A percentile compares a stretch with the other conserved stretches of the same genome.
Conservation (phyloP, 2,329 filamentous ascomycete genomes). For the Cercospora sp. region DNA sequence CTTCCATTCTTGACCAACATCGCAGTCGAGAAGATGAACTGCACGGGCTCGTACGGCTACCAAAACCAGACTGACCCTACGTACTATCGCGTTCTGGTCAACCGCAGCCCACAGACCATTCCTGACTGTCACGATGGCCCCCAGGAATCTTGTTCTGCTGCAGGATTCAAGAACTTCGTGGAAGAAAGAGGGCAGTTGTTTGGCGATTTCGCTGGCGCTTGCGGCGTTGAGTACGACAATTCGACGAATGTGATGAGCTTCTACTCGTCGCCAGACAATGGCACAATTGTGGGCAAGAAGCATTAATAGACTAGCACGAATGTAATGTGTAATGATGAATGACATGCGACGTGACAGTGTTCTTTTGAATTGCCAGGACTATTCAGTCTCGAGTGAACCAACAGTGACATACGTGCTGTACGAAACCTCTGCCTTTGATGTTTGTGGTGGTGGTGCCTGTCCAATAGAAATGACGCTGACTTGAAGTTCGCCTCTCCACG, state of each 20-base stretch:
- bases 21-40: constrained; percentile 65
- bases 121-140: constrained; percentile 53
- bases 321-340: constrained; percentile 16
- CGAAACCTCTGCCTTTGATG: neutral
- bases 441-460: neutral
- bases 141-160: constrained; percentile 51
- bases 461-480: constrained; percentile 8
- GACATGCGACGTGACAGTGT: neutral
- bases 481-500: constrained; percentile 14
- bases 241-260: constrained; percentile 43
- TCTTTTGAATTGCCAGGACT: neutral
- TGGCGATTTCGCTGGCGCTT: constrained; percentile 47
- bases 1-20: constrained; percentile 67
- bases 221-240: constrained; percentile 46
- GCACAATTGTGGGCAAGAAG: constrained; percentile 28
- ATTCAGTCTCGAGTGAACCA: neutral
- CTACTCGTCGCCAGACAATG: constrained; percentile 29
- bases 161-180: constrained; percentile 48
- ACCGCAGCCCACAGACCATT: constrained; percentile 52
- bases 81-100: constrained; percentile 55
- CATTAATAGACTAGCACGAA: constrained; percentile 5
- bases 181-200: constrained; percentile 45
- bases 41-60: constrained; percentile 57
- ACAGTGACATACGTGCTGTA: neutral
- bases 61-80: constrained; percentile 42